Conservation (phyloP, 768 basidiomycete genomes). For the Hysterangium stoloniferum region DNA sequence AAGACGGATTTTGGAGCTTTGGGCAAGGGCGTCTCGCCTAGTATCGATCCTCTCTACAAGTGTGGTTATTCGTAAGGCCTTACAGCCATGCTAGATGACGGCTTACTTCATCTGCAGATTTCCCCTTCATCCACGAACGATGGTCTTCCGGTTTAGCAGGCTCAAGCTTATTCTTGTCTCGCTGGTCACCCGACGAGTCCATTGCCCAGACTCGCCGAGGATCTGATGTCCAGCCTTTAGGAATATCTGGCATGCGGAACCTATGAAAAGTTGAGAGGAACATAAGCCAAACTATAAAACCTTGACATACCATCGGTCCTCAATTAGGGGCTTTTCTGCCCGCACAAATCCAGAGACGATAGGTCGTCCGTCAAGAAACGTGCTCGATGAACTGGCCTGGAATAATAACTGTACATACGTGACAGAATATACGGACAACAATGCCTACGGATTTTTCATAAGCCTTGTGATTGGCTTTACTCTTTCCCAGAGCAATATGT, state of each 20-base stretch:
- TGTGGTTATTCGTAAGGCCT: too few species aligned
- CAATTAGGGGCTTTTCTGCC: constrained; percentile 55
- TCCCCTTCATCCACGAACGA: constrained; percentile 45
- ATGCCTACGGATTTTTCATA: neutral
- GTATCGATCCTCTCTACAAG: constrained; percentile 63
- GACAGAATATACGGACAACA: neutral
- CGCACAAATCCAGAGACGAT: constrained; percentile 73
- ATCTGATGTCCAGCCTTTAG: constrained; percentile 78
- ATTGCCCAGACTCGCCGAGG: constrained; percentile 68
- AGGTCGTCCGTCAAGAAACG: constrained; percentile 68
- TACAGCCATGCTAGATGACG: too few species aligned
- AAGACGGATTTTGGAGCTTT: constrained; percentile 77
- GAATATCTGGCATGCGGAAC: constrained; percentile 80
- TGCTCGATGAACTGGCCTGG: constrained; percentile 18
- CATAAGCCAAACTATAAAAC: constrained; percentile 15
- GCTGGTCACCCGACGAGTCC: constrained; percentile 27
- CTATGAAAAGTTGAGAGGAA: constrained; percentile 30
- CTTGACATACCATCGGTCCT: constrained; percentile 56
- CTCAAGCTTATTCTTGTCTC: constrained; percentile 12
- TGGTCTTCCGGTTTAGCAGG: constrained; percentile 21
- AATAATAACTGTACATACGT: neutral
- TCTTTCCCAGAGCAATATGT: constrained; percentile 33
- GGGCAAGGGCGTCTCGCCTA: constrained; percentile 76
- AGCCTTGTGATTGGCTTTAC: neutral
- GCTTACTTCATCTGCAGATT: constrained; percentile 69